A percentile compares a stretch with the other conserved stretches of the same genome.
These are phyloP conservation scores for Boletales sp. DNA, from an alignment of 768 basidiomycete genomes.

Conservation along the genomic window DNA sequence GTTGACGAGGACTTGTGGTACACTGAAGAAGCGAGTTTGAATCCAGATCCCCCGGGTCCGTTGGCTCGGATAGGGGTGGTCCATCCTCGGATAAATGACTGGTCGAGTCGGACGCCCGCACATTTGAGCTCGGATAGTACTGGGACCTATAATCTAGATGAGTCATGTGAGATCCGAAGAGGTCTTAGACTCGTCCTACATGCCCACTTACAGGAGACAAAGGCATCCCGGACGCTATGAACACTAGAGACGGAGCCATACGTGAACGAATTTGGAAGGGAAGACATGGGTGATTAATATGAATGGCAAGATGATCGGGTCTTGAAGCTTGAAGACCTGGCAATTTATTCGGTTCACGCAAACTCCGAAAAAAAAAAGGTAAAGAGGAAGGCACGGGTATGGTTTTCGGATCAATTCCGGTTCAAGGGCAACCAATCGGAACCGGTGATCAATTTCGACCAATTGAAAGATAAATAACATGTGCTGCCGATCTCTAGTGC, in stretches of 20 bases:
- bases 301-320: too few species aligned
- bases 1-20: constrained; percentile 8
- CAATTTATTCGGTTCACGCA: not conserved
- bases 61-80: constrained; percentile 3
- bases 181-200: not conserved
- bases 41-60: not conserved
- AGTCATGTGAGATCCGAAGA: constrained; percentile 3
- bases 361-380: constrained; percentile 1
- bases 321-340: too few species aligned
- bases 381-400: too few species aligned
- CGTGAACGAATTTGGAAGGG: constrained; percentile 41
- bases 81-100: constrained; percentile 38
- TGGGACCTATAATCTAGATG: constrained; percentile 63
- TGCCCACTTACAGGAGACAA: constrained; percentile 52
- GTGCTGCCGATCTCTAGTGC: too few species aligned
- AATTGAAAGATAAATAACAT: not conserved
- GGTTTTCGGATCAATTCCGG: too few species aligned
- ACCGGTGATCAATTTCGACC: too few species aligned
- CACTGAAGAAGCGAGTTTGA: constrained; percentile 15
- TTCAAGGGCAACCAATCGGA: too few species aligned
- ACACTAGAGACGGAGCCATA: constrained; percentile 48
- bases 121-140: constrained; percentile 58
- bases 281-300: constrained; percentile 34
- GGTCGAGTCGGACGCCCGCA: constrained; percentile 45
- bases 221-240: constrained; percentile 50